A percentile compares a stretch with the other conserved stretches of the same genome.
Evolutionary conservation across 768 basidiomycete genomes (phyloP).

Genomic region (Trichaptum fuscoviolaceum): DNA sequence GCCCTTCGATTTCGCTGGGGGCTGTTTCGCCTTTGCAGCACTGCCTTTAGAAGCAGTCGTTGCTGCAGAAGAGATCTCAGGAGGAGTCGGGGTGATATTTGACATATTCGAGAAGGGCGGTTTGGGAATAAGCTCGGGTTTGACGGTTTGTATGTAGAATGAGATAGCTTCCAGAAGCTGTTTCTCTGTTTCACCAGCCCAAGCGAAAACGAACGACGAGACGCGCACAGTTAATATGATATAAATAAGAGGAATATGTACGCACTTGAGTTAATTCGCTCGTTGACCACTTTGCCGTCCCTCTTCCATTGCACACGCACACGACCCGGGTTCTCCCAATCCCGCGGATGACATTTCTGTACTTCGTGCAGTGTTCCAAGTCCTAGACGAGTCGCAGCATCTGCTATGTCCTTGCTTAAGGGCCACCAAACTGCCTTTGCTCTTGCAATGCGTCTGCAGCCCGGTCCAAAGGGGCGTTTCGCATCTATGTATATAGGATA

Average conservation of each 20-base stretch:
- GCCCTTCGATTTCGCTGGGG: conserved; percentile 18
- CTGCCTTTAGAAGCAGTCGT: conserved; percentile 19
- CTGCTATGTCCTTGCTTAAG: conserved; percentile 86
- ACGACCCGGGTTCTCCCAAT: conserved; percentile 98
- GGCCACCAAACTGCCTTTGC: conserved; percentile 91
- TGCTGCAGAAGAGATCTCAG: conserved; percentile 22
- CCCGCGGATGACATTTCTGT: conserved; percentile 84
- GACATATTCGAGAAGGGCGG: conserved; percentile 45
- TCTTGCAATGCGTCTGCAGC: conserved; percentile 76
- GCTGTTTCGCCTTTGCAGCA: conserved; percentile 13
- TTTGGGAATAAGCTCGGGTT: conserved; percentile 64
- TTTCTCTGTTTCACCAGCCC: conserved; percentile 51
- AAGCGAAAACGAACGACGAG: background rate
- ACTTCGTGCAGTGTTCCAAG: conserved; percentile 85
- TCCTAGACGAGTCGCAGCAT: conserved; percentile 72
- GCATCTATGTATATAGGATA: conserved; percentile 98
- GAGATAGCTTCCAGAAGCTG: conserved; percentile 72
- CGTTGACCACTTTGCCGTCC: conserved; percentile 61
- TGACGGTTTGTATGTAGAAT: conserved; percentile 63
- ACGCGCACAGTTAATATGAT: background rate
- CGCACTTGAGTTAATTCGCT: conserved; percentile 71
- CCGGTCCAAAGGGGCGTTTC: conserved; percentile 80
- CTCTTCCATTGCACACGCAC: conserved; percentile 92
- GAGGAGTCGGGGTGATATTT: conserved; percentile 21
- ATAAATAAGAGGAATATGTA: conserved; percentile 14